Evolutionary conservation across 192 early-diverging fungal species (phyloP), one percentile per base, ranked within the genome.

Genomic region (Cladochytrium replicatum): DNA sequence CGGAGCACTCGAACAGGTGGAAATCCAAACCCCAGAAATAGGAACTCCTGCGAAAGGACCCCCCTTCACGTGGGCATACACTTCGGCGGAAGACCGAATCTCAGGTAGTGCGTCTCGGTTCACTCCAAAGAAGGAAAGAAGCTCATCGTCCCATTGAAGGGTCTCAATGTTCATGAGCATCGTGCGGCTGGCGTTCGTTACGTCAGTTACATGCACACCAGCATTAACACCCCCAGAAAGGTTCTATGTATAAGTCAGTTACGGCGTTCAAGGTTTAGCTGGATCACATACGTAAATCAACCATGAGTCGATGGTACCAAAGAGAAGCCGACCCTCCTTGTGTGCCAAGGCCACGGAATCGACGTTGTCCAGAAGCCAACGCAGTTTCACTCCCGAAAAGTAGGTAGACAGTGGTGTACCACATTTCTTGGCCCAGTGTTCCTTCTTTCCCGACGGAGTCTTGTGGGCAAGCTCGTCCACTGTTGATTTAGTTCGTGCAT

Each of bases 301-400:
- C 90, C 92, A 96, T 6, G 90, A 81, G 67, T 96, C 92, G 40
- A 96, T 75, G 1, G 88, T 96, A 39, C 92, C 88, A 55, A 96
- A 89, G 59, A 77, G 70, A 50, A 93, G 57, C 1, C 67, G 75
- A 27, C 77, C 79, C 11, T 82, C 66, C 29, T 87, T 75, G 43
- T 88, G 75, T 27, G 88, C 87, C 27, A 72, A 64, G 62, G 80
- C 69, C 27, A 92, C 87, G 28, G 52, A 69, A 1, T 70, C 47
- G 15, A 81, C 77, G 58, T 96, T 84, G 50, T 96, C 85, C 32
- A 96, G 63, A 69, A 96, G 71, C 92, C 92, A 96, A 32, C 81
- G 75, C 41, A 96, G 63, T 71, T 96, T 96, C 38, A 92, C 81
- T 0, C 82, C 92, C 50, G 80, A 83, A 57, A 96, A 96, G 62